A percentile compares a stretch with the other conserved stretches of the same genome.
Evolutionary conservation across 1,284 basidiomycete species (phyloP).

Genomic region (Apiotrichum montevideense): DNA sequence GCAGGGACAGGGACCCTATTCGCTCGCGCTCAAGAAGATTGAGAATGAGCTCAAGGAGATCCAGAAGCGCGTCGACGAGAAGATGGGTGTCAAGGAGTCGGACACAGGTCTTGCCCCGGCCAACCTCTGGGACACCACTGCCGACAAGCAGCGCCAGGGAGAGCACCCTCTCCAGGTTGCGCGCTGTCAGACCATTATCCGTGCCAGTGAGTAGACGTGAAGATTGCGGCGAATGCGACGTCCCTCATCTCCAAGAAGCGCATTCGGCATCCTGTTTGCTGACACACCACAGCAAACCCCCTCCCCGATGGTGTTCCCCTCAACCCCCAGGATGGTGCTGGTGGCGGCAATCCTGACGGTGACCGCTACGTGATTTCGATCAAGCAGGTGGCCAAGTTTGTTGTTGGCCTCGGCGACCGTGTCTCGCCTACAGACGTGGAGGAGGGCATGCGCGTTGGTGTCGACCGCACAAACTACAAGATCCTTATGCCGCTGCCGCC

Average conservation of each 20-base stretch:
- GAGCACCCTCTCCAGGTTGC: slow-evolving; percentile 95
- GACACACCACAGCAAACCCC: slow-evolving; percentile 52
- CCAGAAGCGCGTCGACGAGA: slow-evolving; percentile 95
- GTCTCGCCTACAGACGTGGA: slow-evolving; percentile 98
- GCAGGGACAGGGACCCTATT: slow-evolving; percentile 97
- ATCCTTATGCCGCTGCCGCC: slow-evolving; percentile 99
- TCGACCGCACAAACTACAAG: slow-evolving; percentile 78
- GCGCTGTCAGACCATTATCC: slow-evolving; percentile 97
- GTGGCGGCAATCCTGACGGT: slow-evolving; percentile 59
- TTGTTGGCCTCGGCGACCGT: slow-evolving; percentile 91
- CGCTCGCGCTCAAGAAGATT: slow-evolving; percentile 76
- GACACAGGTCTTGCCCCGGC: slow-evolving; percentile 96
- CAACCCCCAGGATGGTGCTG: slow-evolving; percentile 46
- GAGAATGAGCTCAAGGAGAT: slow-evolving; percentile 93
- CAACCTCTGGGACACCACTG: slow-evolving; percentile 90
- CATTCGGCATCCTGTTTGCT: background rate
- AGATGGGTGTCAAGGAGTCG: slow-evolving; percentile 96
- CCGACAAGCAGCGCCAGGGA: slow-evolving; percentile 72
- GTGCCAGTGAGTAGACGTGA: slow-evolving; percentile 48
- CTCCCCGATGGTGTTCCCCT: slow-evolving; percentile 53
- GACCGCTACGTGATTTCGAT: slow-evolving; percentile 99
- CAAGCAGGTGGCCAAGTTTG: slow-evolving; percentile 99
- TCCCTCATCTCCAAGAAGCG: no score
- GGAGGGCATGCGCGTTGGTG: slow-evolving; percentile 97
- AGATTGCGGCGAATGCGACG: no score